Base-by-base conservation (phyloP, 768 basidiomycete genomes). In the Boletales sp. region DNA sequence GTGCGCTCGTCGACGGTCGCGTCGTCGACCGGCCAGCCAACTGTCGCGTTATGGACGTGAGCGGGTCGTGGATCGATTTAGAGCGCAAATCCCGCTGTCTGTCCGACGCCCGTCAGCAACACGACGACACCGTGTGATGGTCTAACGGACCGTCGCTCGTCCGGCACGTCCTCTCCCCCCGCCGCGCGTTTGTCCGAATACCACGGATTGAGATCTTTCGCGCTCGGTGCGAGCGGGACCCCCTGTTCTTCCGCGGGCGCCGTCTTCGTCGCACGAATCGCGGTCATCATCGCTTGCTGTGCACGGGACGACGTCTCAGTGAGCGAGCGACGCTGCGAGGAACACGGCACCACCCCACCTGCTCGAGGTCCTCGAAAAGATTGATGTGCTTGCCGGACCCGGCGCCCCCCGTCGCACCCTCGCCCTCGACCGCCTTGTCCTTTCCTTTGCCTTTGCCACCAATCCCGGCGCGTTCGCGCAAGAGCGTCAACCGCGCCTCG, bases 181-280 rank as follows among this genome's bases (percentile, higher is more conserved):
- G 70, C 62, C 45, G 67, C 58, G 1, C 45, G 34, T 43, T 57
- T 65, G 46, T 68, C 63, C 0, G 69, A 67, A 64, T 93, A 93
- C 90, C 90, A 93, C 6, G 90, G 89, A 19, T 81, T 83, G 11
- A 90, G 77, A 54, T 93, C 90, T 58, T 89, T 86, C 6, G 74
- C 78, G 4, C 81, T 78, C 0, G 90, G 90, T 2, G 85, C 89
- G 5, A 92, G 72, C 2, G 87, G 74, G 8, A 90, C 65, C 15
- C 90, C 90, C 55, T 80, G 82, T 45, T 93, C 90, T 58, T 86
- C 83, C 8, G 68, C 69, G 0, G 74, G 63, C 4, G 67, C 55
- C 1, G 70, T 55, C 54, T 82, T 80, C 5, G 76, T 73, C 4
- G 77, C 73, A 19, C 74, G 76, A 13, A 75, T 69, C 2, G 79